Conservation (phyloP, 202 grass and related monocot species). For the Schoenoplectus triqueter region DNA sequence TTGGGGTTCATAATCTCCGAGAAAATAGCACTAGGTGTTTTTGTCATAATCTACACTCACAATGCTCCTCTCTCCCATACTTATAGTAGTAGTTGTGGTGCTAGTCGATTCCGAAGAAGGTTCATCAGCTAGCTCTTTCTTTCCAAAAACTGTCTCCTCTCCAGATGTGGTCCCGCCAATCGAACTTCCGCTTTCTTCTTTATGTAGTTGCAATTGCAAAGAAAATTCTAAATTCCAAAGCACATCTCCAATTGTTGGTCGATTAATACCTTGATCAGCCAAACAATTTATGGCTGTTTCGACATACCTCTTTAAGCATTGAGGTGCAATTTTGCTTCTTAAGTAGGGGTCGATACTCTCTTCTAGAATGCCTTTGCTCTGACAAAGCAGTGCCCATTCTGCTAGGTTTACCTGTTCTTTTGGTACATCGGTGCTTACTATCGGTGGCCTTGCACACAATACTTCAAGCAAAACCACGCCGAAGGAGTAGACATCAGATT, state of each 20-base stretch:
- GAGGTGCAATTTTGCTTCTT: constrained; percentile 52
- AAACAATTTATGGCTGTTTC: constrained; percentile 64
- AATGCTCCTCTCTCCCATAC: constrained; percentile 49
- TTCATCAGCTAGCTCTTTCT: constrained; percentile 16
- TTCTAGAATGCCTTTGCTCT: constrained; percentile 37
- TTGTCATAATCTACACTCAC: constrained; percentile 46
- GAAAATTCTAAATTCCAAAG: constrained; percentile 75
- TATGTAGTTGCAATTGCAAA: constrained; percentile 55
- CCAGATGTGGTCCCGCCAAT: not conserved
- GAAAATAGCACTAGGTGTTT: constrained; percentile 56
- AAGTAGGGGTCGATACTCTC: constrained; percentile 46
- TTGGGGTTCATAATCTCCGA: constrained; percentile 71
- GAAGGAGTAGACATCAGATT: constrained; percentile 76
- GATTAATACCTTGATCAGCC: constrained; percentile 53
- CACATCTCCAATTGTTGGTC: constrained; percentile 68
- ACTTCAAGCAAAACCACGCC: constrained; percentile 52
- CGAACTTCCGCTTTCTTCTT: constrained; percentile 50
- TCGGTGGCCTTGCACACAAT: constrained; percentile 34
- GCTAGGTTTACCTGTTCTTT: constrained; percentile 19
- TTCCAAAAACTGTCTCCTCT: not conserved
- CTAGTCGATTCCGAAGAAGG: constrained; percentile 35
- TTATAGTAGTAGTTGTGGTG: constrained; percentile 47
- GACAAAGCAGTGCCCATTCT: constrained; percentile 56
- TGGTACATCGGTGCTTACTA: not conserved
- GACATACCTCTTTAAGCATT: constrained; percentile 57